phyloP scores from a whole-genome alignment of 2,329 filamentous ascomycete genomes.

The Fusarium sp. region DNA sequence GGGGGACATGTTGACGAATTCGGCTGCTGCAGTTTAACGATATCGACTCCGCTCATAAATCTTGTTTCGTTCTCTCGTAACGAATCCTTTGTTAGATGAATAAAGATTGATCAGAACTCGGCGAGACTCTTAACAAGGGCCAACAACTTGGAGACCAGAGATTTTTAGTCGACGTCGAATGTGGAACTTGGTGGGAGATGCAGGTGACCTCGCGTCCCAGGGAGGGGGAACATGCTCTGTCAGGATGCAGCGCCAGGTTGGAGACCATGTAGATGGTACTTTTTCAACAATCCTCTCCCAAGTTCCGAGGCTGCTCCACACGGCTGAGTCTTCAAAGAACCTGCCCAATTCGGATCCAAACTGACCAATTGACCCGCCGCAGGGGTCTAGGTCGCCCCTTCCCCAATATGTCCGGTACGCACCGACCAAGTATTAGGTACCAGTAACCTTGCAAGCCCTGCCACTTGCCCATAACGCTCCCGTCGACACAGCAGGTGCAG shows the following conservation, averaged over 20 bases:
- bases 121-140: constrained; percentile 3
- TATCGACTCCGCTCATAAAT: background rate
- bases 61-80: background rate
- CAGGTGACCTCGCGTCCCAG: constrained; percentile 39
- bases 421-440: background rate
- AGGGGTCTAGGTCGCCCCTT: constrained; percentile 6
- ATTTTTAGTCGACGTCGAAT: constrained; percentile 37
- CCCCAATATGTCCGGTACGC: constrained; percentile 28
- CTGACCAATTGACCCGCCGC: constrained; percentile 6
- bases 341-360: constrained; percentile 5
- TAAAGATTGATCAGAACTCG: background rate
- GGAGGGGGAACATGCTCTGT: constrained; percentile 22
- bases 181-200: constrained; percentile 28
- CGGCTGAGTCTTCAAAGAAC: constrained; percentile 9
- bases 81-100: background rate
- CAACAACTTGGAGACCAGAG: constrained; percentile 20
- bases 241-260: constrained; percentile 21
- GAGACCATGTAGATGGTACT: constrained; percentile 27
- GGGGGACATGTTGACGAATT: constrained; percentile 24
- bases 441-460: constrained; percentile 2
- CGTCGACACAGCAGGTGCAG: constrained; percentile 15
- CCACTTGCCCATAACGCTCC: constrained; percentile 26
- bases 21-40: constrained; percentile 8
- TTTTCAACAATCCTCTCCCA: constrained; percentile 4
- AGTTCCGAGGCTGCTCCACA: constrained; percentile 38